Base-by-base conservation (phyloP, 2,329 filamentous ascomycete species). In the Neoscytalidium dimidiatum region DNA sequence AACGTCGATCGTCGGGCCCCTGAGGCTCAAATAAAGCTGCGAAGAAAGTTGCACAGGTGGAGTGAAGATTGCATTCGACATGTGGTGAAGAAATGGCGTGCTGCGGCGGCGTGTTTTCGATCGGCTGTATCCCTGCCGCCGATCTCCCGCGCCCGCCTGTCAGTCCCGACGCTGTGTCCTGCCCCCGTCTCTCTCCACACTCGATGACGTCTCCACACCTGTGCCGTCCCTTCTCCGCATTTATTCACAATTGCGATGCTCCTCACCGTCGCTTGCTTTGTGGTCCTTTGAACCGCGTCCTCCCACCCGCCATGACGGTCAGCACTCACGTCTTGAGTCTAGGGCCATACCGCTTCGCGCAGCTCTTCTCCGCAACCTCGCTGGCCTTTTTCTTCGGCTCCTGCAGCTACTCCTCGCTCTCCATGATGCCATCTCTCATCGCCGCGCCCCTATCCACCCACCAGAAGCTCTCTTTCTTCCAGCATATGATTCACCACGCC, bases 391-490 rank as follows among this genome's bases (percentile, higher is more conserved):
- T 64, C 46, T 41, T 56, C 14, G 61, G 61, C 46, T 38, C 46
- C 3, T 23, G 31, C 21, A 43, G 46, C 29, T 64, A 48, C 46
- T 43, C 46, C 21, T 26, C 29, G 19, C 1, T 64, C 17, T 29
- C 61, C 17, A 48, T 64, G 3, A 53, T 53, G 61, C 61, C 48
- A 4, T 64, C 61, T 3, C 61, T 64, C 7, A 43, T 64, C 19
- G 61, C 19, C 44, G 61, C 61, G 1, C 60, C 60, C 26, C 31
- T 64, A 5, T 38, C n/a, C 46, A 53, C 48, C 46, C 35, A 64
- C 46, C 26, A 48, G 5, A 64, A 64, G 44, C 61, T 64, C 17
- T 52, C 61, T 31, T 29, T 56, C 46, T 56, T 64, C 61, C 41
- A 43, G 23, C 29, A 48, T 19, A 35, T 64, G 14, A 56, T 64